Base-by-base conservation (phyloP, 116 monocot genomes). In the Cymodocea nodosa region DNA sequence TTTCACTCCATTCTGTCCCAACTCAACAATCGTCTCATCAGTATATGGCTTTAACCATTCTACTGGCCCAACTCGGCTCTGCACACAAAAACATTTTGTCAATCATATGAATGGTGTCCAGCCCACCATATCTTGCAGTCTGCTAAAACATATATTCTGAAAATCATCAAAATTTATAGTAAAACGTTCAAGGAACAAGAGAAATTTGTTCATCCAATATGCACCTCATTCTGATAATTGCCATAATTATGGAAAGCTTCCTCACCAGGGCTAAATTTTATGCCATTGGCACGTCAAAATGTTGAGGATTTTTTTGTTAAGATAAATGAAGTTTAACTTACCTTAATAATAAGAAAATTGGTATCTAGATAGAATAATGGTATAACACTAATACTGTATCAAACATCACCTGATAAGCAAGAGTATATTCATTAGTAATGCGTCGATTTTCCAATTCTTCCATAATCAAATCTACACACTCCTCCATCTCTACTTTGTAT, bases 401-500 rank as follows among this genome's bases (percentile, higher is more conserved):
- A 15, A 36, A 37, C 40, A 64, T 52, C 62, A 97, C 97, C 88
- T 98, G 97, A 73, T 98, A 98, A 62, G 97, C 97, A 75, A 91
- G 97, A 40, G 86, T 92, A 71, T 80, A 92, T 61, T 84, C 66
- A 81, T 89, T 98, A 4, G 70, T 81, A 22, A 98, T 80, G 56
- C 84, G 71, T n/a, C 88, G 68, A 30, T 73, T 85, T 68, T 98
- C 92, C 15, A 98, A 70, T 68, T 98, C 92, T 75, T 91, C 92
- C 92, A 92, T 98, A n/a, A 98, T 92, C 56, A 98, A 71, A 52
- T 92, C 92, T 0, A 98, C 67, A 68, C 97, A 92, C 69, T 91
- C 97, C 76, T 98, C 97, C 92, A 98, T 98, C 72, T 98, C 92
- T 52, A 88, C 97, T 82, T 92, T 88, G 75, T 98, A 98, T 14